These are phyloP conservation scores for Suhomyces wounanorum DNA, from an alignment of 1,139 yeast species.

Conservation along the genomic window DNA sequence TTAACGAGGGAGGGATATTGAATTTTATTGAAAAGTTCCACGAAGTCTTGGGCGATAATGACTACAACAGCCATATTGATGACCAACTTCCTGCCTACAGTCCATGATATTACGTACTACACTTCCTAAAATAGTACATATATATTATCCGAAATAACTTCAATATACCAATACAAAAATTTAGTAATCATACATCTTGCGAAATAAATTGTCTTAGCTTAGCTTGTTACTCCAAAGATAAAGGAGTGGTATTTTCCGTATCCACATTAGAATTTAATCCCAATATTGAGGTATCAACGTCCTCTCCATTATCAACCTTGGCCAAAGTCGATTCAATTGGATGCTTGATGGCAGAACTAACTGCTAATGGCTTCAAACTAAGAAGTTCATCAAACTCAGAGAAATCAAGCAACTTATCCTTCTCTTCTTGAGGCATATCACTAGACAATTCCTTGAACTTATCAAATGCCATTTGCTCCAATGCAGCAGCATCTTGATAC, in stretches of 20 bases:
- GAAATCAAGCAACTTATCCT: conserved; percentile 44
- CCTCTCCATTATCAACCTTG: conserved; percentile 25
- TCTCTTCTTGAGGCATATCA: conserved; percentile 27
- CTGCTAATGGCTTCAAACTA: conserved; percentile 43
- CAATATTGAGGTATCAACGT: conserved; percentile 24
- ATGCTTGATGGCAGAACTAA: conserved; percentile 27
- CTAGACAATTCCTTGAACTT: conserved; percentile 33
- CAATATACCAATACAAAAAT: not conserved
- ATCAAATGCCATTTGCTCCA: conserved; percentile 54
- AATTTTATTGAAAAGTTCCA: conserved; percentile 30
- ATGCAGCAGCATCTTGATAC: conserved; percentile 69
- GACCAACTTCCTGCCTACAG: conserved; percentile 18
- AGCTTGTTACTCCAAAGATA: conserved; percentile 7
- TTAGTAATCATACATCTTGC: conserved; percentile 2
- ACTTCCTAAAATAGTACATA: not conserved
- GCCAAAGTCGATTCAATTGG: conserved; percentile 27
- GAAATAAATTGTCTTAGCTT: conserved; percentile 1
- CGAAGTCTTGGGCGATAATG: conserved; percentile 23
- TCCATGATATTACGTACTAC: not conserved
- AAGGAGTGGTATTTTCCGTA: conserved; percentile 15
- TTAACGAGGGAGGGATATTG: conserved; percentile 53
- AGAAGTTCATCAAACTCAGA: conserved; percentile 50
- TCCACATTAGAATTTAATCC: conserved; percentile 16
- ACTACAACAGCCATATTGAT: conserved; percentile 34
- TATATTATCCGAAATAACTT: not conserved